Percentiles rank a stretch among this genome's conserved stretches.
These are phyloP conservation scores for Zymoseptoria brevis DNA, from an alignment of 2,329 filamentous ascomycete species.

Conservation along the genomic window DNA sequence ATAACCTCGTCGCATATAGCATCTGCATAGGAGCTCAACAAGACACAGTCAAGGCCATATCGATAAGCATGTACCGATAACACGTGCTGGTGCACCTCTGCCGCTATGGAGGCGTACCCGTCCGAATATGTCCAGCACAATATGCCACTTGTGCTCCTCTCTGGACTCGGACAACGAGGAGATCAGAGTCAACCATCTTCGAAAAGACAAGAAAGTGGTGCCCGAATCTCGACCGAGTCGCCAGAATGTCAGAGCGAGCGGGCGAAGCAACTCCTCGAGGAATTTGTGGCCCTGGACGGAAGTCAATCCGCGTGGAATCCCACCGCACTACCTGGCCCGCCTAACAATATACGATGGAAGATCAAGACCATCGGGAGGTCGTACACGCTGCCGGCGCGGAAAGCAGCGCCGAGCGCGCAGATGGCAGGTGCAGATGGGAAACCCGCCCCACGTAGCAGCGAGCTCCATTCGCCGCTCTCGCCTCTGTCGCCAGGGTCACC, in stretches of 20 bases:
- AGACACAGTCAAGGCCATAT: not conserved
- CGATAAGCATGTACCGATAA: not conserved
- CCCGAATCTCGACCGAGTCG: slow-evolving; percentile 18
- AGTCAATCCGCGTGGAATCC: slow-evolving; percentile 22
- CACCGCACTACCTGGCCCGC: slow-evolving; percentile 19
- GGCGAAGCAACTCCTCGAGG: slow-evolving; percentile 50
- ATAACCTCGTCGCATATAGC: not conserved
- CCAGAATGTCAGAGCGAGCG: slow-evolving; percentile 21
- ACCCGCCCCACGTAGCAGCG: slow-evolving; percentile 29
- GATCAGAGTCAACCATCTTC: slow-evolving; percentile 23
- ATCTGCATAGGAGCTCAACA: not conserved
- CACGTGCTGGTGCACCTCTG: not conserved
- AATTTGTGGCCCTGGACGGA: slow-evolving; percentile 44
- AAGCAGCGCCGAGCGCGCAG: slow-evolving; percentile 52
- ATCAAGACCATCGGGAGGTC: slow-evolving; percentile 58
- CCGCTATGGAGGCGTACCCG: slow-evolving; percentile 69
- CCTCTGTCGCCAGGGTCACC: slow-evolving; percentile 75
- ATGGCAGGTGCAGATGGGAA: slow-evolving; percentile 34
- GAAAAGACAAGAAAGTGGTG: slow-evolving; percentile 22
- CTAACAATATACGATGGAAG: slow-evolving; percentile 19
- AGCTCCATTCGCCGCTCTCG: slow-evolving; percentile 86
- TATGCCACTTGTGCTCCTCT: slow-evolving; percentile 73
- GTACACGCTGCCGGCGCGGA: slow-evolving; percentile 53
- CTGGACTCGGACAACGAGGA: slow-evolving; percentile 54
- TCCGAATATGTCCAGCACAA: slow-evolving; percentile 76